phyloP scores from a whole-genome alignment of 192 early-diverging fungal genomes.

The Umbelopsis sp. region DNA sequence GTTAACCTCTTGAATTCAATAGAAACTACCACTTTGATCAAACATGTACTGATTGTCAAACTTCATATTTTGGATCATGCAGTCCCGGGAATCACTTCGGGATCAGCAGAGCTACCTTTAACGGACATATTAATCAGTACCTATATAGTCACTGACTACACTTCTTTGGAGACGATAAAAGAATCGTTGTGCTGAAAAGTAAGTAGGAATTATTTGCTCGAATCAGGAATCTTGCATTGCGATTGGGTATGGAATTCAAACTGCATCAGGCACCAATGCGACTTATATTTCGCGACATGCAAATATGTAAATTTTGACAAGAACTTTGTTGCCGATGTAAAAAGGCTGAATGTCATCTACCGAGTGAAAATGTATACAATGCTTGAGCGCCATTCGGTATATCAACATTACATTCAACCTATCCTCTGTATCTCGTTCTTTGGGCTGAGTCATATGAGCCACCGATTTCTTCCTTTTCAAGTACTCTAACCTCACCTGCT shows the following conservation, averaged over 20 bases:
- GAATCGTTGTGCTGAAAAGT: not conserved
- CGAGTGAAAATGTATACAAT: too few species aligned
- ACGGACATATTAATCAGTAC: conserved; percentile 1
- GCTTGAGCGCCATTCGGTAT: too few species aligned
- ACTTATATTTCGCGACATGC: too few species aligned
- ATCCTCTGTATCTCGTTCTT: too few species aligned
- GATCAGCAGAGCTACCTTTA: not conserved
- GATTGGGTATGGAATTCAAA: not conserved
- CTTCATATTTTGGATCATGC: not conserved
- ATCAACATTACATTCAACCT: too few species aligned
- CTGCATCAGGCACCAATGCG: not conserved
- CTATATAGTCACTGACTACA: too few species aligned
- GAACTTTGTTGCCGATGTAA: too few species aligned
- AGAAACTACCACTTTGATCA: not conserved
- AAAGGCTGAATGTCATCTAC: too few species aligned
- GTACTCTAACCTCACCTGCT: not conserved
- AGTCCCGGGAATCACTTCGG: not conserved
- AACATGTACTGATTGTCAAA: not conserved
- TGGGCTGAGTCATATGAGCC: too few species aligned
- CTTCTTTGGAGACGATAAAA: not conserved
- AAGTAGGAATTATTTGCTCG: not conserved
- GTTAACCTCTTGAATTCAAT: not conserved
- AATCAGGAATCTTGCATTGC: too few species aligned
- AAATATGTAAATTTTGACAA: too few species aligned
- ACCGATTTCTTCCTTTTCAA: too few species aligned